Evolutionary conservation across 495 filamentous ascomycete genomes (phyloP).

Genomic region (Barbatosphaeria neglecta): DNA sequence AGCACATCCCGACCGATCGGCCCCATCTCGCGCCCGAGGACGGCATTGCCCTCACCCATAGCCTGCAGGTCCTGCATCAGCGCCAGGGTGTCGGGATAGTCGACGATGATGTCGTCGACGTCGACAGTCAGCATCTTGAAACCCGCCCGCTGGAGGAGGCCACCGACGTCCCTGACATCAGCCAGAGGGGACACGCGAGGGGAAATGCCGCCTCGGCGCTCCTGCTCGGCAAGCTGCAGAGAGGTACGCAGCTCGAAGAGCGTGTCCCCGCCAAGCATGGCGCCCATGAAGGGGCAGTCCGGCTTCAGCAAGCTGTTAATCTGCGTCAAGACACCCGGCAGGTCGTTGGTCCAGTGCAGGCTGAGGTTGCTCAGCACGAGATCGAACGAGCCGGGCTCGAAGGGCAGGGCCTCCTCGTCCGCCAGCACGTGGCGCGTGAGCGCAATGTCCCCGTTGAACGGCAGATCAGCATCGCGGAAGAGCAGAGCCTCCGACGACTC

Average conservation of each 20-base stretch:
- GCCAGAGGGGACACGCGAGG: constrained; percentile 83
- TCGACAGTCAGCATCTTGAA: constrained; percentile 96
- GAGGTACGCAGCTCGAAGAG: constrained; percentile 90
- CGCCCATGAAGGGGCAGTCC: constrained; percentile 83
- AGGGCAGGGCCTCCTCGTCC: constrained; percentile 63
- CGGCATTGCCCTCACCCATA: constrained; percentile 88
- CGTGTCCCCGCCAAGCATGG: constrained; percentile 92
- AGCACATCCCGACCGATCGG: constrained; percentile 72
- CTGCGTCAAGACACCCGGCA: constrained; percentile 71
- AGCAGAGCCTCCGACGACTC: constrained; percentile 71
- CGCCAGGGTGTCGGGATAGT: constrained; percentile 85
- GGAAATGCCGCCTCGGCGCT: constrained; percentile 75
- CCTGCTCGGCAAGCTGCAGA: constrained; percentile 83
- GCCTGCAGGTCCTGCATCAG: constrained; percentile 88
- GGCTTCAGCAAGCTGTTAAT: constrained; percentile 77
- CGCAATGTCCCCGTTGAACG: constrained; percentile 62
- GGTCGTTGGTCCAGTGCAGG: constrained; percentile 96
- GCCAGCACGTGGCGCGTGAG: constrained; percentile 61
- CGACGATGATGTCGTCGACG: constrained; percentile 91
- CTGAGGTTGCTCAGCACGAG: constrained; percentile 76
- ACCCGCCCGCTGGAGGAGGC: constrained; percentile 71
- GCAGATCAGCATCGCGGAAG: constrained; percentile 64
- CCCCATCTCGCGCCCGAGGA: constrained; percentile 65
- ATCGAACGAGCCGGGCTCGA: constrained; percentile 68
- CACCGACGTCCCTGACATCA: constrained; percentile 85